phyloP scores from a whole-genome alignment of 208 protist genomes.

The Leishmania arabica region DNA sequence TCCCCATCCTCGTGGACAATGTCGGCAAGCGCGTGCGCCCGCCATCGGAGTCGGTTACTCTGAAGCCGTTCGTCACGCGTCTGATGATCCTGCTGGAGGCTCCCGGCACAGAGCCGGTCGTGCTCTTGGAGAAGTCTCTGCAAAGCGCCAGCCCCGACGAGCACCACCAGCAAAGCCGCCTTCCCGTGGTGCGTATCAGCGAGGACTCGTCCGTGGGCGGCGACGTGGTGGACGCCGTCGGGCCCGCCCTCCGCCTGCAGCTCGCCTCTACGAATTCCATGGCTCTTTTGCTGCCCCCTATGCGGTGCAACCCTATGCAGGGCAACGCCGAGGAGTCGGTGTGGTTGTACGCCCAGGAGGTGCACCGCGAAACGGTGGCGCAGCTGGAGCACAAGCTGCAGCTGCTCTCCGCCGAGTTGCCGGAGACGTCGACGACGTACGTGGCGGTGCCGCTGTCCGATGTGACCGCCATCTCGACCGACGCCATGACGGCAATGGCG shows the following conservation, averaged over 20 bases:
- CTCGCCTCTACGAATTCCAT: conserved; percentile 37
- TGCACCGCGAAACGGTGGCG: conserved; percentile 62
- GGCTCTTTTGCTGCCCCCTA: conserved; percentile 50
- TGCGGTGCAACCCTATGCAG: conserved; percentile 52
- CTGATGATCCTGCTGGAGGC: conserved; percentile 65
- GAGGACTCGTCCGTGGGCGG: conserved; percentile 54
- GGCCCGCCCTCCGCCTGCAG: conserved; percentile 53
- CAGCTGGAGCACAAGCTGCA: conserved; percentile 52
- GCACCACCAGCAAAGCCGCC: conserved; percentile 46
- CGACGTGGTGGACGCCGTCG: conserved; percentile 43
- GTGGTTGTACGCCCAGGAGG: conserved; percentile 72
- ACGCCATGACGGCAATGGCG: conserved; percentile 77
- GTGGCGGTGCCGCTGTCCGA: conserved; percentile 53
- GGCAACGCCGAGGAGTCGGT: conserved; percentile 68
- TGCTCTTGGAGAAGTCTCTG: conserved; percentile 63
- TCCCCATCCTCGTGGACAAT: conserved; percentile 51
- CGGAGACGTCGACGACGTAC: conserved; percentile 39
- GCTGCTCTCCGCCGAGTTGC: conserved; percentile 16
- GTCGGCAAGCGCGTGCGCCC: conserved; percentile 43
- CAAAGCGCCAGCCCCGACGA: conserved; percentile 41
- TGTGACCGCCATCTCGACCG: conserved; percentile 40
- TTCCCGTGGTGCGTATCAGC: conserved; percentile 56
- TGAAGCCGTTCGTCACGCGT: conserved; percentile 64
- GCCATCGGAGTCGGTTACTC: conserved; percentile 48
- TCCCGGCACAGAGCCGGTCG: conserved; percentile 33